Evolutionary conservation across 2,329 filamentous ascomycete genomes (phyloP), one percentile per base, ranked within the genome.

Genomic region (Calonectria pauciramosa): DNA sequence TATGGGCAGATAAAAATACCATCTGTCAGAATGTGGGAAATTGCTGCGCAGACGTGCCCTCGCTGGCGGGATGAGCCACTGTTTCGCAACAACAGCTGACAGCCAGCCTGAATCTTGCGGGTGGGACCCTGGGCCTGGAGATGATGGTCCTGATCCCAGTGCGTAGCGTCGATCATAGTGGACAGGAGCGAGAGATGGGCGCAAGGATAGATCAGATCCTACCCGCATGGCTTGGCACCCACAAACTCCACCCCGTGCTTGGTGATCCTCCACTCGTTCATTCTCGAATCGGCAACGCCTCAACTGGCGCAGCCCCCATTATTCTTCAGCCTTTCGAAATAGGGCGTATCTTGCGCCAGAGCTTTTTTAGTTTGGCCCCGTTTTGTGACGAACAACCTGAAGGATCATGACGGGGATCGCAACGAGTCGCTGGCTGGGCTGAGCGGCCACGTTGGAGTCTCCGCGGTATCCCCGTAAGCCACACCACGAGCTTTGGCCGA

Each of bases 181-280:
- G 56, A 38, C 36, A 34, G 36, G n/a, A n/a, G n/a, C n/a, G n/a
- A 14, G 18, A 54, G 51, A n/a, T 26, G 56, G 56, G 13, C 5
- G 7, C 16, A 23, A 38, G 36, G 56, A 23, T 36, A 63, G 56
- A 63, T 63, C 34, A 41, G 56, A 63, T 63, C 56, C 34, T 63
- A 63, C 56, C 56, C 56, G 56, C 56, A 63, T 63, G 56, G 56
- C 56, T 60, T 60, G 54, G 54, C 32, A 36, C 32, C n/a, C 41
- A n/a, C 4, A n/a, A 20, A 26, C 56, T 63, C 56, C 56, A 63
- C 56, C 23, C 56, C 23, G 3, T 13, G 11, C 23, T 47, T 23
- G 44, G 44, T 23, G 20, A 23, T n/a, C 44, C 44, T 47, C 44
- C 44, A 47, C 44, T 47, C 20, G 44, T 13, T 47, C 44, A 47